Evolutionary conservation across 352 stramenopile genomes (phyloP).

Genomic region (Phytophthora vignae): DNA sequence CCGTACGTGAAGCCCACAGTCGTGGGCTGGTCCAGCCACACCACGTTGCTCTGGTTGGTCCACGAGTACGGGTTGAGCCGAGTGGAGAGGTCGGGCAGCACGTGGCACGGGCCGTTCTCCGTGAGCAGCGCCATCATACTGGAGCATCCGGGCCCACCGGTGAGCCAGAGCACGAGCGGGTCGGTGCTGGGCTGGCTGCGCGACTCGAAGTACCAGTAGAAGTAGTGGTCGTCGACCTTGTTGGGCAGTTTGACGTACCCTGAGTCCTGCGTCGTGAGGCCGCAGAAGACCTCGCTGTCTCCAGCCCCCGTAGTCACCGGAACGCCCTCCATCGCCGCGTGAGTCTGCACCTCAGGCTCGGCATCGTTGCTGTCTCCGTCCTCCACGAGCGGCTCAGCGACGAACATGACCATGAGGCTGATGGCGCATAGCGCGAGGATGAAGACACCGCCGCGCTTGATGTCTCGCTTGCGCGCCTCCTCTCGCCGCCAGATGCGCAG

Average conservation of each 20-base stretch:
- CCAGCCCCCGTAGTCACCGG: slow-evolving; percentile 16
- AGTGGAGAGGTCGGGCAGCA: slow-evolving; percentile 56
- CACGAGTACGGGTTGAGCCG: slow-evolving; percentile 63
- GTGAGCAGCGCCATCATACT: slow-evolving; percentile 64
- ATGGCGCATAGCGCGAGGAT: slow-evolving; percentile 29
- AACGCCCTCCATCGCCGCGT: slow-evolving; percentile 22
- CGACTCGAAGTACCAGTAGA: slow-evolving; percentile 82
- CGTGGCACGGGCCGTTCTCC: slow-evolving; percentile 73
- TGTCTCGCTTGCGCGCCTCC: slow-evolving; percentile 30
- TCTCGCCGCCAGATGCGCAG: slow-evolving; percentile 36
- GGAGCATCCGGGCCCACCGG: slow-evolving; percentile 64
- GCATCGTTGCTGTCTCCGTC: slow-evolving; percentile 5
- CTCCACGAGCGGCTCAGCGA: slow-evolving; percentile 24
- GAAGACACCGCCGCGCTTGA: slow-evolving; percentile 36
- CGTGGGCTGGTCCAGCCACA: slow-evolving; percentile 77
- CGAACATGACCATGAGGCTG: slow-evolving; percentile 32
- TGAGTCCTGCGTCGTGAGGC: slow-evolving; percentile 54
- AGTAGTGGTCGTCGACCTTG: slow-evolving; percentile 77
- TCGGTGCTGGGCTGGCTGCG: slow-evolving; percentile 51
- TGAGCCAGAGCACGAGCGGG: slow-evolving; percentile 72
- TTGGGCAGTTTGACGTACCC: slow-evolving; percentile 70
- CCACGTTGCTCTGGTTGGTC: slow-evolving; percentile 65
- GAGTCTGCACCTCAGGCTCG: slow-evolving; percentile 28
- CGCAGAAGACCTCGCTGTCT: slow-evolving; percentile 49
- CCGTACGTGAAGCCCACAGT: slow-evolving; percentile 63